Percentiles rank a stretch among this genome's conserved stretches.
Evolutionary conservation across 2,329 filamentous ascomycete genomes (phyloP).

Genomic region (Volutella citrinella): DNA sequence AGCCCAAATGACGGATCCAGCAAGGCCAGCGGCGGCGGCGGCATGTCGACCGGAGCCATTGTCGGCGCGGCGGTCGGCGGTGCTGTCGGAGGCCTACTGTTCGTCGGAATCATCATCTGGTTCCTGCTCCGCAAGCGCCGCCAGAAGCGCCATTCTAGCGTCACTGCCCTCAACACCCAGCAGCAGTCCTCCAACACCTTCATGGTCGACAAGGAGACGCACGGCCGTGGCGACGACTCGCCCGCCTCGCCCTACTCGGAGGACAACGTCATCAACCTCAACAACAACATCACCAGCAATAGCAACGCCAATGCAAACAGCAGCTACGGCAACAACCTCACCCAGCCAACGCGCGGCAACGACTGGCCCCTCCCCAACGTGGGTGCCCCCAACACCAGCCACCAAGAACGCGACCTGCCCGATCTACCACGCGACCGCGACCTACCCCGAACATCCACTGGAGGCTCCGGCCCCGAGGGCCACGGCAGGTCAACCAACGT

Average conservation of each 20-base stretch:
- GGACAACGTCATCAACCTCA: conserved; percentile 28
- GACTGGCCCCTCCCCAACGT: neutral
- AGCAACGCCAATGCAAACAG: too few species aligned
- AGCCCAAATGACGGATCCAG: too few species aligned
- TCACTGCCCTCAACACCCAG: conserved; percentile 13
- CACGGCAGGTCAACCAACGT: conserved; percentile 37
- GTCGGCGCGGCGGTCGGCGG: conserved; percentile 46
- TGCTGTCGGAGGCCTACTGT: conserved; percentile 34
- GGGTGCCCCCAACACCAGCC: neutral
- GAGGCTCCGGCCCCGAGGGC: too few species aligned
- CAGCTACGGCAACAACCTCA: neutral
- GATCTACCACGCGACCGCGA: neutral
- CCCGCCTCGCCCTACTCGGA: conserved; percentile 44
- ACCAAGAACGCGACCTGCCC: neutral
- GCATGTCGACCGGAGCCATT: conserved; percentile 41
- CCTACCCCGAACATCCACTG: too few species aligned
- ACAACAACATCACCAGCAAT: conserved; percentile 14
- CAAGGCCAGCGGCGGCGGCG: conserved; percentile 15
- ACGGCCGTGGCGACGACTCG: conserved; percentile 34
- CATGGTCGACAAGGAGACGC: conserved; percentile 45
- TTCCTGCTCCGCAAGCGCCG: conserved; percentile 42
- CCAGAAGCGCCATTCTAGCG: conserved; percentile 34
- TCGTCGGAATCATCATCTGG: conserved; percentile 40
- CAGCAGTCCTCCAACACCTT: conserved; percentile 33
- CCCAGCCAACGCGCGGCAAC: too few species aligned